These are phyloP conservation scores for Hanseniaspora jakobsenii DNA, from an alignment of 805 yeast genomes.

Conservation along the genomic window DNA sequence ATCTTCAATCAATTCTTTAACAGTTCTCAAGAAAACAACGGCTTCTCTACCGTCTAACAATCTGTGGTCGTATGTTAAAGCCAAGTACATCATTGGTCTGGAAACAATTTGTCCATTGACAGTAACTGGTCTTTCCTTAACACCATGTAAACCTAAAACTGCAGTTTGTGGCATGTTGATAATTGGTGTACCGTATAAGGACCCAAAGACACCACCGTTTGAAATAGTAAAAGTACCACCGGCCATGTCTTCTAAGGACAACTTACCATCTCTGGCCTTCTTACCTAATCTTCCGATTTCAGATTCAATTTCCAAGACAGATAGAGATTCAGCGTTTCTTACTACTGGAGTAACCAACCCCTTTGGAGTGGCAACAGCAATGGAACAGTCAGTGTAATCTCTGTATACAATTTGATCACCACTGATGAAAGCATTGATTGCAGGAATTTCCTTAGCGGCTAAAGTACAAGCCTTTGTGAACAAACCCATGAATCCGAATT, in stretches of 20 bases:
- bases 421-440: slow-evolving; percentile 91
- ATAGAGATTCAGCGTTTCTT: slow-evolving; percentile 87
- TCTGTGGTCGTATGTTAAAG: slow-evolving; percentile 96
- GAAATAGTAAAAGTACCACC: slow-evolving; percentile 99
- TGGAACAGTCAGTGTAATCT: slow-evolving; percentile 88
- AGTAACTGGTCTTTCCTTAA: slow-evolving; percentile 93
- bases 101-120: slow-evolving; percentile 91
- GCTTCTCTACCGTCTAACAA: slow-evolving; percentile 98
- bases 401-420: slow-evolving; percentile 89
- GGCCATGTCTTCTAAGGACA: slow-evolving; percentile 95
- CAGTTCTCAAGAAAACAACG: slow-evolving; percentile 88
- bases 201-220: slow-evolving; percentile 98
- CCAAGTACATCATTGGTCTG: slow-evolving; percentile 99
- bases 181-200: slow-evolving; percentile 95
- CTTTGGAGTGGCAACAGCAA: slow-evolving; percentile 98
- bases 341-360: slow-evolving; percentile 97
- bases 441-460: slow-evolving; percentile 90
- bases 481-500: slow-evolving; percentile 98
- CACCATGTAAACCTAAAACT: slow-evolving; percentile 93
- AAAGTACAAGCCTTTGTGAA: slow-evolving; percentile 86
- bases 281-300: slow-evolving; percentile 71
- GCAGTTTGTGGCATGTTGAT: slow-evolving; percentile 98
- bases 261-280: slow-evolving; percentile 94
- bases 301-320: slow-evolving; percentile 78
- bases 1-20: slow-evolving; percentile 94